Evolutionary conservation across 2,329 filamentous ascomycete species (phyloP).

Genomic region (Neofusicoccum umdonicola): DNA sequence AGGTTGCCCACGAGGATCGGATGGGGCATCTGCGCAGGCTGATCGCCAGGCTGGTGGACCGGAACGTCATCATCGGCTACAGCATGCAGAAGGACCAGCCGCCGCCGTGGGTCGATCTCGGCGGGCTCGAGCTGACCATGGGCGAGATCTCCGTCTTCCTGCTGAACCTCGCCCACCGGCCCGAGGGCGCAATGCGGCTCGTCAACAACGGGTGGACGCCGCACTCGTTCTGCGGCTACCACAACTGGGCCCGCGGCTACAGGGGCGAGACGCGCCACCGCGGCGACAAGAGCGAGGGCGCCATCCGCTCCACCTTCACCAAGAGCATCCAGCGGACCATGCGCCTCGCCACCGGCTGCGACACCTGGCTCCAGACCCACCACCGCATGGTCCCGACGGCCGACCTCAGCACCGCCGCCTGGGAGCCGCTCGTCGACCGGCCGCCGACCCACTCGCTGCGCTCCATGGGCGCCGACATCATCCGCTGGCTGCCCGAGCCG

Average conservation of each 20-base stretch:
- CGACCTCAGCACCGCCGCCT: background rate
- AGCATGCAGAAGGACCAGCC: background rate
- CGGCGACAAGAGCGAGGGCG: background rate
- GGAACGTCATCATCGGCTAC: background rate
- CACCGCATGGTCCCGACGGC: background rate
- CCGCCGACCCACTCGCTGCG: background rate
- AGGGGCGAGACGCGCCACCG: background rate
- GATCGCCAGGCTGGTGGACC: background rate
- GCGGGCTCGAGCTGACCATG: background rate
- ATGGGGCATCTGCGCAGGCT: background rate
- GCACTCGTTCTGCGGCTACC: background rate
- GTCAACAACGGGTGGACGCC: background rate
- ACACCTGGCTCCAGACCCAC: background rate
- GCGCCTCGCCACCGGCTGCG: background rate
- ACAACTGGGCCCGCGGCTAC: background rate
- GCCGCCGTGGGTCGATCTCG: background rate
- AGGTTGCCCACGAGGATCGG: background rate
- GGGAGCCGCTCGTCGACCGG: background rate
- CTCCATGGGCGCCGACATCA: background rate
- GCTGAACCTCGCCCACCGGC: background rate
- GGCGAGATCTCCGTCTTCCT: conserved; percentile 4
- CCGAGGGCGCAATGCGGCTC: background rate
- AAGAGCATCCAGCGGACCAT: background rate
- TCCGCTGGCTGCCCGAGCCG: background rate
- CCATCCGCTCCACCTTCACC: conserved; percentile 5